These are phyloP conservation scores for Penicillium sp. DNA, from an alignment of 2,329 filamentous ascomycete genomes.

Conservation along the genomic window DNA sequence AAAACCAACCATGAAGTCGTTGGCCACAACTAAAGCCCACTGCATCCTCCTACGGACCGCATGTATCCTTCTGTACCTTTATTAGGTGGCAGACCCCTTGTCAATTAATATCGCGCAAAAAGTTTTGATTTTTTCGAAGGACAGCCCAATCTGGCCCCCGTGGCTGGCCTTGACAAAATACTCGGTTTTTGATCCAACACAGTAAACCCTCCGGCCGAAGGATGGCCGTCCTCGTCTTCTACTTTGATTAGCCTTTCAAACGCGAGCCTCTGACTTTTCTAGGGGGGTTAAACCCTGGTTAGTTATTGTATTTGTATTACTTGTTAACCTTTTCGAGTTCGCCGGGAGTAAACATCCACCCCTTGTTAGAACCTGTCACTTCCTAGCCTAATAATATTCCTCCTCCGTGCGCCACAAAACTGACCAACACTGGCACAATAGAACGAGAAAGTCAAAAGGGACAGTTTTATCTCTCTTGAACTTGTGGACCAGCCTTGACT, in stretches of 20 bases:
- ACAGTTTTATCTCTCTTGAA: background rate
- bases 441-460: background rate
- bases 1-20: background rate
- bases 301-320: constrained; percentile 3
- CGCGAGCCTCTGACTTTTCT: background rate
- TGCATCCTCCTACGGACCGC: background rate
- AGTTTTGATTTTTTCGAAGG: background rate
- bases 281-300: background rate
- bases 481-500: background rate
- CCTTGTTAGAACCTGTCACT: constrained; percentile 24
- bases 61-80: background rate
- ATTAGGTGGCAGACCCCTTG: background rate
- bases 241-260: background rate
- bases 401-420: background rate
- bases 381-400: background rate
- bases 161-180: background rate
- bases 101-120: constrained; percentile 5
- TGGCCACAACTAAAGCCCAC: background rate
- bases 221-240: background rate
- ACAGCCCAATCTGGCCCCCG: background rate
- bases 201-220: background rate
- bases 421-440: background rate
- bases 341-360: constrained; percentile 9
- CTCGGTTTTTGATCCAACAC: background rate
- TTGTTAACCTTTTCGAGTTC: background rate